A percentile compares a stretch with the other conserved stretches of the same genome.
These are phyloP conservation scores for Aspergillus avenaceus DNA, from an alignment of 495 filamentous ascomycete genomes.

Conservation along the genomic window DNA sequence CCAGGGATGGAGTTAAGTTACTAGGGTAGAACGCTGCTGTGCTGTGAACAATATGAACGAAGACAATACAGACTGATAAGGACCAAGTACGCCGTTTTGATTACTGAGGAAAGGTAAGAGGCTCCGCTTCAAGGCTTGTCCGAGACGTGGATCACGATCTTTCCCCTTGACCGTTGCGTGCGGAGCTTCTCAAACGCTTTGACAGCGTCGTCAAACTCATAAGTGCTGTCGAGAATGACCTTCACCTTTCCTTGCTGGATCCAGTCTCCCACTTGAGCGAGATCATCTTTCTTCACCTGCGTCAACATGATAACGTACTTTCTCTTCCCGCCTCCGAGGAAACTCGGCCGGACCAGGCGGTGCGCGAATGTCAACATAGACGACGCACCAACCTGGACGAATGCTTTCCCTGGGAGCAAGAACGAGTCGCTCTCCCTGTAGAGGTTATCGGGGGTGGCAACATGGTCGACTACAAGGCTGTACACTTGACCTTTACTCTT, in stretches of 20 bases:
- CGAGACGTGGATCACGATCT: constrained; percentile 61
- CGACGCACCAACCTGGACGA: constrained; percentile 53
- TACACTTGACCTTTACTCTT: constrained; percentile 49
- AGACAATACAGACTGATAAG: not conserved
- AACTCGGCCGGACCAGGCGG: constrained; percentile 43
- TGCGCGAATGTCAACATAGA: constrained; percentile 21
- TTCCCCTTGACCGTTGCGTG: constrained; percentile 59
- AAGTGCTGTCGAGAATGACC: constrained; percentile 56
- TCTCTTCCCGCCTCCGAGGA: constrained; percentile 63
- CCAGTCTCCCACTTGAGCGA: constrained; percentile 54
- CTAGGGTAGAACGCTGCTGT: too few relatives aligned
- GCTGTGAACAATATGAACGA: not conserved
- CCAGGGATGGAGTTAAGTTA: too few relatives aligned
- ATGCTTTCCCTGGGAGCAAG: constrained; percentile 47
- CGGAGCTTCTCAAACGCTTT: constrained; percentile 63
- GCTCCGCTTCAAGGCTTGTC: constrained; percentile 4
- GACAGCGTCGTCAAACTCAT: constrained; percentile 56
- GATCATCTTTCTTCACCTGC: constrained; percentile 39
- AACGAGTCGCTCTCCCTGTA: constrained; percentile 56
- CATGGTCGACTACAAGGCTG: constrained; percentile 58
- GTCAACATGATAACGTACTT: constrained; percentile 43
- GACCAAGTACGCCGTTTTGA: not conserved
- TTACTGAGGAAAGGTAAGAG: not conserved
- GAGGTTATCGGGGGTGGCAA: constrained; percentile 45
- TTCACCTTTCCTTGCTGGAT: constrained; percentile 58